Conservation (phyloP, 2,329 filamentous ascomycete genomes). For the Celoporthe dispersa region DNA sequence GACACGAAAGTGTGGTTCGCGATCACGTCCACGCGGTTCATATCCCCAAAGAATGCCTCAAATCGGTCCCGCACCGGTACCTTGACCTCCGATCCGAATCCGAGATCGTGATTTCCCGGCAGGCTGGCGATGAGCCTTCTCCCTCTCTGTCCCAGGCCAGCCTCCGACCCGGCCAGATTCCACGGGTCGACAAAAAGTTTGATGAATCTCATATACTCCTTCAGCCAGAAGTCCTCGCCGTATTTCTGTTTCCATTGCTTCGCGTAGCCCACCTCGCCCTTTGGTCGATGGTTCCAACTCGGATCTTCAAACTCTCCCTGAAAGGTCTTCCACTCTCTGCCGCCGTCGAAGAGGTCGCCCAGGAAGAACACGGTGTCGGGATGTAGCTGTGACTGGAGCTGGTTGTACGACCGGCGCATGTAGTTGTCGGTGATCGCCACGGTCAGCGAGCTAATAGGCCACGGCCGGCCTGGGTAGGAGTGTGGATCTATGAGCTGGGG, state of each 20-base stretch:
- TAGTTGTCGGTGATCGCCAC: conserved; percentile 82
- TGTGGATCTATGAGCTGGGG: conserved; percentile 92
- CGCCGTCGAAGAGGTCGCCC: conserved; percentile 94
- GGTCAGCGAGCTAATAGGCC: conserved; percentile 60
- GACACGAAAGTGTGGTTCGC: conserved; percentile 97
- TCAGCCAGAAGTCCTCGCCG: conserved; percentile 80
- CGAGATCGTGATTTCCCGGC: conserved; percentile 94
- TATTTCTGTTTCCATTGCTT: conserved; percentile 76
- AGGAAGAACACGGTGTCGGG: conserved; percentile 91
- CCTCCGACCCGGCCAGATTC: conserved; percentile 58
- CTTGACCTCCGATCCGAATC: conserved; percentile 86
- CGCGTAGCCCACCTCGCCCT: conserved; percentile 57
- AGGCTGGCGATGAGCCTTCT: conserved; percentile 82
- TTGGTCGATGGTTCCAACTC: conserved; percentile 59
- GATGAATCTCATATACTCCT: conserved; percentile 86
- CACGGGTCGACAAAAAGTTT: conserved; percentile 79
- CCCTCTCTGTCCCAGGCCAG: conserved; percentile 64
- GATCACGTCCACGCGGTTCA: conserved; percentile 88
- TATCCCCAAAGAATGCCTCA: conserved; percentile 84
- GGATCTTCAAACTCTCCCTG: conserved; percentile 64
- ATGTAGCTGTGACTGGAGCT: conserved; percentile 74
- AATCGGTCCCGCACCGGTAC: conserved; percentile 81
- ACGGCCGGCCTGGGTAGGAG: conserved; percentile 84
- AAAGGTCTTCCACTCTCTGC: conserved; percentile 87
- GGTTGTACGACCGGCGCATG: conserved; percentile 79